These are phyloP conservation scores for Chaetomium cochliodes DNA, from an alignment of 495 filamentous ascomycete genomes.

Conservation along the genomic window DNA sequence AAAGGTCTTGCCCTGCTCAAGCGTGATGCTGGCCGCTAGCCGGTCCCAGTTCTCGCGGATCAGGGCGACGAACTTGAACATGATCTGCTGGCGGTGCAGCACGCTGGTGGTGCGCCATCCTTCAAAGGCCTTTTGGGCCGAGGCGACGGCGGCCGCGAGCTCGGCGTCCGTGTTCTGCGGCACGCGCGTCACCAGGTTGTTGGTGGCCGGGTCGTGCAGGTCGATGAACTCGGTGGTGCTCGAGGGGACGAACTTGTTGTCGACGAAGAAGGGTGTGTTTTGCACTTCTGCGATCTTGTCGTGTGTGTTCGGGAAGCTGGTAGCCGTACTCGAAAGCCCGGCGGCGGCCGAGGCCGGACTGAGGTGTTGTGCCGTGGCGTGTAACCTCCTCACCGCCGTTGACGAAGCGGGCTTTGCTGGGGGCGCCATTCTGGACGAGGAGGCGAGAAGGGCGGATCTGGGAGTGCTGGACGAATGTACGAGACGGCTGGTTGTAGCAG, in stretches of 20 bases:
- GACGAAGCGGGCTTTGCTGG: slow-evolving; percentile 29
- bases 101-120: slow-evolving; percentile 82
- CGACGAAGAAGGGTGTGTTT: slow-evolving; percentile 86
- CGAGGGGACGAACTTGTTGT: slow-evolving; percentile 85
- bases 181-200: slow-evolving; percentile 96
- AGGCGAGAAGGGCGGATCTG: slow-evolving; percentile 25
- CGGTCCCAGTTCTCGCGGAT: slow-evolving; percentile 96
- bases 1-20: slow-evolving; percentile 99
- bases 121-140: slow-evolving; percentile 87
- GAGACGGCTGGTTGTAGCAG: slow-evolving; percentile 33
- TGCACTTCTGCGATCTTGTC: slow-evolving; percentile 68
- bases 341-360: slow-evolving; percentile 36
- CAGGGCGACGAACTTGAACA: slow-evolving; percentile 91
- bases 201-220: slow-evolving; percentile 91
- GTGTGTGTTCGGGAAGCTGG: slow-evolving; percentile 78
- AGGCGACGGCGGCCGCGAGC: slow-evolving; percentile 80
- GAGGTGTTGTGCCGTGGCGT: slow-evolving; percentile 62
- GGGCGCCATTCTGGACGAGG: slow-evolving; percentile 41
- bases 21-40: slow-evolving; percentile 88
- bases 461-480: slow-evolving; percentile 18
- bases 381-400: slow-evolving; percentile 48
- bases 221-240: slow-evolving; percentile 82
- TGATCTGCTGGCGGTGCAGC: slow-evolving; percentile 85
- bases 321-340: slow-evolving; percentile 59
- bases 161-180: slow-evolving; percentile 92